Percentiles rank a stretch among this genome's conserved stretches.
Conservation (phyloP, 2,329 filamentous ascomycete genomes). For the Monosporascus cannonballus region DNA sequence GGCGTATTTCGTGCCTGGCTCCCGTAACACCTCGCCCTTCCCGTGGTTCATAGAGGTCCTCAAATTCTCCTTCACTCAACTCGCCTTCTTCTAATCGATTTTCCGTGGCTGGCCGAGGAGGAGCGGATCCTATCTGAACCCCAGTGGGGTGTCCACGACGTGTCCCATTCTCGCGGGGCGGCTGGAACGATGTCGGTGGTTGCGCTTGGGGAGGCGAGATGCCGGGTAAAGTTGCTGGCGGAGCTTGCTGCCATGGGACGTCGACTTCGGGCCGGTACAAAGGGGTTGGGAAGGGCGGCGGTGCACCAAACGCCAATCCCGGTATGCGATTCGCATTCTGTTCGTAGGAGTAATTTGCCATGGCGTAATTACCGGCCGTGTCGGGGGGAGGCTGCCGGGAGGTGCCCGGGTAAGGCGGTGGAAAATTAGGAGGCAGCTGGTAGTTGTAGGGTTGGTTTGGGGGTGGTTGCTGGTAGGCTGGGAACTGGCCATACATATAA, state of each 20-base stretch:
- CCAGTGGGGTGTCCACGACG: background rate
- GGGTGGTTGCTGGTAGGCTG: conserved; percentile 19
- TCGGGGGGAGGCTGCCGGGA: conserved; percentile 7
- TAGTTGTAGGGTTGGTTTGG: conserved; percentile 14
- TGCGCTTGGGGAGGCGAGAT: background rate
- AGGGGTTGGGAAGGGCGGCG: conserved; percentile 8
- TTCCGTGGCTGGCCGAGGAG: conserved; percentile 1
- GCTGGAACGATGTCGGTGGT: background rate
- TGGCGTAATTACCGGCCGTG: conserved; percentile 18
- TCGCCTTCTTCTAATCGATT: conserved; percentile 62
- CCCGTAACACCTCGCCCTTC: conserved; percentile 8
- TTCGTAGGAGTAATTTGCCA: conserved; percentile 29
- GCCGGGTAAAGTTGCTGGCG: background rate
- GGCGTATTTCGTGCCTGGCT: background rate
- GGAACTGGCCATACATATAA: conserved; percentile 29
- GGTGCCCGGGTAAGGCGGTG: conserved; percentile 6
- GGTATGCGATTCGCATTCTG: conserved; percentile 33
- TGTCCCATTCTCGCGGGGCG: background rate
- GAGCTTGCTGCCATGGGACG: conserved; percentile 8
- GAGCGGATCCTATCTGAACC: background rate
- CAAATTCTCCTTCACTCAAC: conserved; percentile 62
- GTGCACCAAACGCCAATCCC: conserved; percentile 29
- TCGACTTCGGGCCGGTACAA: conserved; percentile 8
- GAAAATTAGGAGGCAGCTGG: conserved; percentile 8
- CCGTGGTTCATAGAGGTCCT: conserved; percentile 48